Evolutionary conservation across 805 yeast genomes (phyloP).

Genomic region (Phaffomyces thermotolerans): DNA sequence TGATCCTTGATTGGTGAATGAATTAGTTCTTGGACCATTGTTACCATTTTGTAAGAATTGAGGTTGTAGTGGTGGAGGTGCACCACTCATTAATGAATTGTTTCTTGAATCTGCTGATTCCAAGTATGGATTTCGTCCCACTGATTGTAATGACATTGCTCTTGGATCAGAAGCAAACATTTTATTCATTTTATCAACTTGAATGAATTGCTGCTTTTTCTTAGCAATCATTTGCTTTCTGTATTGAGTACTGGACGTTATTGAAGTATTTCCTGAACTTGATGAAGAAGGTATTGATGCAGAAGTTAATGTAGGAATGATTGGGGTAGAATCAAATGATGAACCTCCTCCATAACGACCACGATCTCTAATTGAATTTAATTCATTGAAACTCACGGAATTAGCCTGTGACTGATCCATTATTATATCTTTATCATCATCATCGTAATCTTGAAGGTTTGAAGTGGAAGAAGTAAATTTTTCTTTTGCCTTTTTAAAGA

Average conservation of each 20-base stretch:
- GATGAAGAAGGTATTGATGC: slow-evolving; percentile 8
- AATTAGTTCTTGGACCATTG: slow-evolving; percentile 11
- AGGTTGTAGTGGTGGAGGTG: slow-evolving; percentile 14
- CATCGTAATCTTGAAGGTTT: slow-evolving; percentile 26
- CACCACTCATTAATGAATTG: slow-evolving; percentile 12
- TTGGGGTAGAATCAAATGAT: slow-evolving; percentile 55
- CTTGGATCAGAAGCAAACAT: slow-evolving; percentile 29
- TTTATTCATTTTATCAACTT: slow-evolving; percentile 31
- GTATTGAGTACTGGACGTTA: slow-evolving; percentile 43
- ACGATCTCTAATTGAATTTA: slow-evolving; percentile 55
- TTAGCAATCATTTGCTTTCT: slow-evolving; percentile 63
- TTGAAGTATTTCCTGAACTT: not conserved
- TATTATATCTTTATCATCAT: slow-evolving; percentile 30
- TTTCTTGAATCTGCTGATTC: slow-evolving; percentile 11
- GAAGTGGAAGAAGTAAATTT: slow-evolving; percentile 22
- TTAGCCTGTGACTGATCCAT: slow-evolving; percentile 28
- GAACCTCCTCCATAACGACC: slow-evolving; percentile 54
- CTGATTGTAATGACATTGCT: slow-evolving; percentile 36
- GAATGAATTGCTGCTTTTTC: slow-evolving; percentile 48
- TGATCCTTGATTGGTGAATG: slow-evolving; percentile 7
- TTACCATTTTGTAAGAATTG: slow-evolving; percentile 3
- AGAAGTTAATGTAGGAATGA: slow-evolving; percentile 60
- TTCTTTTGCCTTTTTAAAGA: slow-evolving; percentile 11
- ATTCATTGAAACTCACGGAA: slow-evolving; percentile 53
- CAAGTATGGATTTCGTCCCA: slow-evolving; percentile 18